Evolutionary conservation across 2,329 filamentous ascomycete genomes (phyloP), one percentile per base, ranked within the genome.

Genomic region (Davidsoniella eucalypti): DNA sequence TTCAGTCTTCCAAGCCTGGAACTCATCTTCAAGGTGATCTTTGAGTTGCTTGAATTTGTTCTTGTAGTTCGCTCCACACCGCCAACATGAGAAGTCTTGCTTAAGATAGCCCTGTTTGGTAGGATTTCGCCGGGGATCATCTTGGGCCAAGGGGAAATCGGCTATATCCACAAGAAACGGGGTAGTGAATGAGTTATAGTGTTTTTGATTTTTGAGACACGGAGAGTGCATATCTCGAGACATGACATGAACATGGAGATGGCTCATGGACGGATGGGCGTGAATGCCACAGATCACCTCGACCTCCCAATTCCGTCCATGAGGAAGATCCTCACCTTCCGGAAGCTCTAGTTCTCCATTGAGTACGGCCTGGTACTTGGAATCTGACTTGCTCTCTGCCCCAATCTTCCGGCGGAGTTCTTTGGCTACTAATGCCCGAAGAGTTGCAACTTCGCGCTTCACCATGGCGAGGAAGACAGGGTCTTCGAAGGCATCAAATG

Each of bases 141-240:
- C 75, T 23, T 67, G 55, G 0, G 71, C 69, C 26, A 96, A 66
- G 4, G 92, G 90, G 46, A 95, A 90, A 53, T 88, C 84, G 18
- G 78, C 78, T 23, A 96, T 59, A 14, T 73, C 70, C 10, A 96
- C 75, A 18, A 98, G 76, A 62, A 96, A 98, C 3, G 76, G 75
- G 48, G 88, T 93, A 29, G 76, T 79, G 65, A 96, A 96, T 55
- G 84, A 92, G 60, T 92, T 86, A 66, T 95, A 96, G 65, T 96
- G 92, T 62, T 87, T 90, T 55, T 79, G 73, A 61, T 90, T 80
- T 65, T 81, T 85, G 64, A 95, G 57, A 43, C 72, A 73, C 9
- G 75, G 72, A 37, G 82, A 87, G 58, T 78, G 72, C 71, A 85
- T 82, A 61, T 98, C 92, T 16, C 77, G 70, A 38, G 84, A 86